Evolutionary conservation across 1,284 basidiomycete species (phyloP), one percentile per base, ranked within the genome.

Genomic region (Sanguinoderma infundibulare): DNA sequence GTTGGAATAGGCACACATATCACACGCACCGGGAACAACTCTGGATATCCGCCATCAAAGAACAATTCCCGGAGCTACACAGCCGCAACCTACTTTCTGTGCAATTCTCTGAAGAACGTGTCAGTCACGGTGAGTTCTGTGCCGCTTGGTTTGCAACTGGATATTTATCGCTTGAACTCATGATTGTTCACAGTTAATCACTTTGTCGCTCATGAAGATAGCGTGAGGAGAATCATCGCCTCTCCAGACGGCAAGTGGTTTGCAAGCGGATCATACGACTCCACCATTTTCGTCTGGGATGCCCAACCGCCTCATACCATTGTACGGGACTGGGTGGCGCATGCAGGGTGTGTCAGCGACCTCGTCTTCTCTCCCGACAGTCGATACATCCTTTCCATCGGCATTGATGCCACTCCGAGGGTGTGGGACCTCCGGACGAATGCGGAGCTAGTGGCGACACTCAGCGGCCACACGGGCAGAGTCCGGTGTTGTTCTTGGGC

Each of bases 371-470:
- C 40, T 22, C 40, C 40, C 1, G 40, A 44, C 17, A 20, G 40
- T 12, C 40, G 40, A 22, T 44, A 44, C 40, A n/a, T 44, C 2
- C 20, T 17, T 38, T 47, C 30, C 32, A 24, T 15, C 57, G 49
- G 59, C 50, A 15, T 34, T 58, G 51, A 63, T 50, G 10, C 7
- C 5, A 44, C 40, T 7, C 40, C 40, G 20, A 44, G 24, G 12
- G 22, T 44, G 3, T 24, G 40, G 40, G 40, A 44, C 22, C 40
- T 24, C 5, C 3, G 1, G 2, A 7, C 20, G 2, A 9, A 24
- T 24, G 40, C 40, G 1, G 17, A 1, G 22, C 40, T 44, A 6
- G 40, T 24, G 6, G 20, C 40, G 22, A 26, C 40, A 10, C 22
- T 44, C 20, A 20, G 10, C 5, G 40, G 40, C 10, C 40, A 44